Base-by-base conservation (phyloP, 1,284 basidiomycete species). In the Entoloma clypeatum region DNA sequence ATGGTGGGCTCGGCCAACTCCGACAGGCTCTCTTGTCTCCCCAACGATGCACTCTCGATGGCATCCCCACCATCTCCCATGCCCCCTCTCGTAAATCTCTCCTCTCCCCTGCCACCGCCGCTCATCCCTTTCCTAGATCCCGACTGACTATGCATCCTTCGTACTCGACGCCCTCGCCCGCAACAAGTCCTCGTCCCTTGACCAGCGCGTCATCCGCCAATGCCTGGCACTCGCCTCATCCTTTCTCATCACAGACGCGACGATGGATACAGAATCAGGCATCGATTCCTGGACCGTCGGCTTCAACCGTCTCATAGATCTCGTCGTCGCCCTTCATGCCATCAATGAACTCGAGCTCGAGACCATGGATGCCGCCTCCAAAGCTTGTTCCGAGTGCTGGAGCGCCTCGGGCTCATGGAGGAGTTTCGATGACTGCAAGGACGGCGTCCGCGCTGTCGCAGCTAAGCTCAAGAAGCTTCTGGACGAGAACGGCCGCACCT, bases 311-410 rank as follows among this genome's bases (percentile, higher is more conserved):
- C 69, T 88, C 16, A 75, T 86, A 23, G 86, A 88, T 51, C 66
- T 88, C 32, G 65, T 86, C 49, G 68, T 81, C 34, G 81, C 75
- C 11, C 69, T 89, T 23, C 82, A 89, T 55, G 60, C 63, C 14
- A 69, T 74, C 35, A 67, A 69, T 25, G 77, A 84, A 52, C 71
- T 88, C 35, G 80, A 86, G 51, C 65, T 81, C 14, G 81, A 81
- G 48, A 88, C 86, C 2, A 61, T 89, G 30, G 79, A 77, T 53
- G 75, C 71, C 28, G 83, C 82, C 3, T 81, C 81, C 44, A 79
- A 75, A 52, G 83, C 86, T 5, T 88, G 86, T 56, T 86, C 85
- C 3, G 86, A 89, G 58, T 87, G 86, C 60, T 89, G 86, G 86
- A 78, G 71, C 11, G 75, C 79, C 4, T 75, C 79, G 0, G 77